Base-by-base conservation (phyloP, 1,139 yeast genomes). In the Geotrichum restrictum region DNA sequence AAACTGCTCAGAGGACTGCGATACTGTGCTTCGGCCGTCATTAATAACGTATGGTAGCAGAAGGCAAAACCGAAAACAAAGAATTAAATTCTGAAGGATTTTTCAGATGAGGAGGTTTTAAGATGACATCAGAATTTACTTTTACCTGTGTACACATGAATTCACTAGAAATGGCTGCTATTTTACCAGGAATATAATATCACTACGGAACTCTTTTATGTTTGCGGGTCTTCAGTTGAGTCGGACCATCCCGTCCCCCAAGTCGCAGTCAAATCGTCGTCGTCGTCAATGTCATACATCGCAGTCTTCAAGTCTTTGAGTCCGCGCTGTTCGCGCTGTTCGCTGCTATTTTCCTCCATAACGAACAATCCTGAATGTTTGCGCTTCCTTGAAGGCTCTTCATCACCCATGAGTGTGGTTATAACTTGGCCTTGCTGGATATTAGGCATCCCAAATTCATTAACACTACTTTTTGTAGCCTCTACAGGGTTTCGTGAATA, bases 341-440 rank as follows among this genome's bases (percentile, higher is more conserved):
- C 29, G 14, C 16, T 7, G 8, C 10, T 4, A 22, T 10, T n/a
- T 16, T 21, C 11, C 16, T 43, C 47, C 19, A 43, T 7, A 3
- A 43, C 38, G 11, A 32, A 43, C 19, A 43, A 27, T 13, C 47
- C 47, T 8, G 47, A 32, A 24, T 43, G 38, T 16, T 19, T 43
- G 6, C 39, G 38, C 10, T n/a, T 43, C 1, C 29, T 10, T 3
- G 31, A 16, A 21, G 18, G 10, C 4, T 22, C 31, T 13, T 39
- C 24, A 11, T 5, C 40, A 6, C 18, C 40, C 11, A 4, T 18
- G 7, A 24, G 7, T 5, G 5, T 5, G 29, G 8, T 8, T 8
- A 24, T 24, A 13, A 16, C 40, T 18, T 7, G 24, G 16, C 13
- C 36, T 14, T 31, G 37, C 29, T 29, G 37, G 14, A 42, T 42